phyloP scores from a whole-genome alignment of 2,329 filamentous ascomycete species.

The Epichloe scottii region DNA sequence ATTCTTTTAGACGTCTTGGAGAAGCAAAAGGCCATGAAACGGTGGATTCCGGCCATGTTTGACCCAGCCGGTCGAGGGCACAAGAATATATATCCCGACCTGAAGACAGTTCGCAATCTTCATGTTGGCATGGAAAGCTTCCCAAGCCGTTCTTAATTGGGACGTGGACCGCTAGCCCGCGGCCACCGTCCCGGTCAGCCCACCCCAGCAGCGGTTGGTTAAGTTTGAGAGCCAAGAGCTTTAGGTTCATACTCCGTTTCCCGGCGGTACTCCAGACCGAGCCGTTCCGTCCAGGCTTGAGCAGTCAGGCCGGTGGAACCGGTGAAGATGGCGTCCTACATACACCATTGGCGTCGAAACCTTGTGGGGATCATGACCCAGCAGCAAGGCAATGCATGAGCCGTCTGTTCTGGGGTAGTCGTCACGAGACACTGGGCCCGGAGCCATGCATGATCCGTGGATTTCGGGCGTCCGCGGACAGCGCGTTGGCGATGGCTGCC shows the following conservation, averaged over 20 bases:
- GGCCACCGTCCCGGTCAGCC: conserved; percentile 1
- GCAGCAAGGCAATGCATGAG: neutral
- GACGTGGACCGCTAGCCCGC: conserved; percentile 4
- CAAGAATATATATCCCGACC: conserved; percentile 3
- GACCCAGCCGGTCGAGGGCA: neutral
- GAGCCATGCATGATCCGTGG: conserved; percentile 2
- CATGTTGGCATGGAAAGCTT: neutral
- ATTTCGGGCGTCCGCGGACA: conserved; percentile 3
- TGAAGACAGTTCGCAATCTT: neutral
- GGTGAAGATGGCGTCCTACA: neutral
- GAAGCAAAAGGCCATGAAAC: neutral
- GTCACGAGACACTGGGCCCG: conserved; percentile 1
- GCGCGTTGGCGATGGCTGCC: neutral
- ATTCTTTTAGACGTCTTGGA: neutral
- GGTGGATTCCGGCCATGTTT: conserved; percentile 1
- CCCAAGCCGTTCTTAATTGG: neutral
- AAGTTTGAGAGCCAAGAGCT: no score
- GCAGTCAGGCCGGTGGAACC: neutral
- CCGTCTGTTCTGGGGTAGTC: neutral
- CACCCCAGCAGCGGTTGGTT: neutral
- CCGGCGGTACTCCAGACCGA: no score
- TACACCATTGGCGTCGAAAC: neutral
- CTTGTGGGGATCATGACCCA: neutral
- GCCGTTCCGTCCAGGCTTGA: neutral
- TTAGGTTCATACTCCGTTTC: no score